Evolutionary conservation across 345 rosid species (phyloP).

Genomic region (Crucihimalaya himalaica): DNA sequence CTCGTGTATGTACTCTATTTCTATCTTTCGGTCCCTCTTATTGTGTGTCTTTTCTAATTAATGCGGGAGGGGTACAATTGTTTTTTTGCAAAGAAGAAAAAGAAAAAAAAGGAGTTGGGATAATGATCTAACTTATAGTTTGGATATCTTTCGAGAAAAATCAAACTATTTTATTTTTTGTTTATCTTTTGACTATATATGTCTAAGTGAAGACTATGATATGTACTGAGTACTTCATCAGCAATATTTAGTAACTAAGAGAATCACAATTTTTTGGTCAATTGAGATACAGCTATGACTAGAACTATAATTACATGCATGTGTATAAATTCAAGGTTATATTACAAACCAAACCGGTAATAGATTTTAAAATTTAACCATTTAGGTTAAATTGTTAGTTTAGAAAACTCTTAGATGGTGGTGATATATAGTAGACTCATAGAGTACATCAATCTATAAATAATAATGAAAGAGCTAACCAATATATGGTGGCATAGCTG

Average conservation of each 20-base stretch:
- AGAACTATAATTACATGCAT: neutral
- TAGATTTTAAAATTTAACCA: no score
- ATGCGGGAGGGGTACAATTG: slow-evolving; percentile 34
- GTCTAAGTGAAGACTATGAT: neutral
- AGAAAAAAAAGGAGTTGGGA: neutral
- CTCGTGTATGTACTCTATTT: slow-evolving; percentile 25
- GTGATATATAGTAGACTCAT: neutral
- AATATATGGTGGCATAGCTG: neutral
- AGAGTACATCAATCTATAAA: neutral
- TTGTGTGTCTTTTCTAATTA: slow-evolving; percentile 21
- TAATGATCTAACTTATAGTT: slow-evolving; percentile 22
- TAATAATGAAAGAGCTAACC: neutral
- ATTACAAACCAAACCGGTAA: no score
- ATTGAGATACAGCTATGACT: neutral
- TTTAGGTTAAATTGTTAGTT: neutral
- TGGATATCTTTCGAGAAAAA: neutral
- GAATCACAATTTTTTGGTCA: neutral
- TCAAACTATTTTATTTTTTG: neutral
- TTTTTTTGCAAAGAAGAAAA: neutral
- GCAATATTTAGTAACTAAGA: neutral
- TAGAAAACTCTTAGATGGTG: neutral
- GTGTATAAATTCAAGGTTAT: neutral
- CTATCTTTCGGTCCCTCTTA: slow-evolving; percentile 34
- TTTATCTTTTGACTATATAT: neutral
- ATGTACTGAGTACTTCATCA: neutral